Evolutionary conservation across 2,329 filamentous ascomycete genomes (phyloP).

Genomic region (Colletotrichum sp.): DNA sequence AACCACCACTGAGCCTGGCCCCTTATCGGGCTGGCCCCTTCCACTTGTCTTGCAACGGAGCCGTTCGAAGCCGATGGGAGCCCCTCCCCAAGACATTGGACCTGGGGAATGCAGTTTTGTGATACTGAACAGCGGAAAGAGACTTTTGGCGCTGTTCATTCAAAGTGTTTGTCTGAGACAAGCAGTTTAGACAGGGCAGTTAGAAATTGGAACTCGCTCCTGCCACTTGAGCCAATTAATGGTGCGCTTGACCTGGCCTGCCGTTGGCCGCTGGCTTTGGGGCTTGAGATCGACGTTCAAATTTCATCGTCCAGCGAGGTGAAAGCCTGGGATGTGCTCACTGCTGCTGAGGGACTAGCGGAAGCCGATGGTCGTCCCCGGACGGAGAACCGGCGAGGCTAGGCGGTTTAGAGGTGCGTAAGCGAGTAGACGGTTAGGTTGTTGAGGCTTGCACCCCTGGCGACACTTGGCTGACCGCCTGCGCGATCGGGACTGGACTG

Average conservation of each 20-base stretch:
- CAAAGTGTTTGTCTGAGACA: constrained; percentile 1
- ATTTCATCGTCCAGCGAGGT: not conserved
- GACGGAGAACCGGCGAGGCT: constrained; percentile 19
- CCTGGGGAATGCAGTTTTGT: constrained; percentile 1
- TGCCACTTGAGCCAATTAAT: not conserved
- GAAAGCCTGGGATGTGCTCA: not conserved
- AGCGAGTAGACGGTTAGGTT: constrained; percentile 20
- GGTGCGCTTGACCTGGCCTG: not conserved
- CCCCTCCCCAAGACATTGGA: not conserved
- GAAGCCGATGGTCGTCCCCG: constrained; percentile 13
- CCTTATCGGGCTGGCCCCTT: not conserved
- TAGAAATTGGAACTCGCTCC: not conserved
- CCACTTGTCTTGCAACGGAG: not conserved
- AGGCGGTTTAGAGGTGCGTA: constrained; percentile 19
- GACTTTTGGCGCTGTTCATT: constrained; percentile 5
- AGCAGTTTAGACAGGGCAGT: constrained; percentile 2
- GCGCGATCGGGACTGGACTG: not conserved
- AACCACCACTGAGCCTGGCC: not conserved
- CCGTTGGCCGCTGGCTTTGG: not conserved
- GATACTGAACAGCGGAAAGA: not conserved
- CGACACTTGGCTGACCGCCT: constrained; percentile 10
- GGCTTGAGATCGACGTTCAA: not conserved
- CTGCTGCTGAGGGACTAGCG: not conserved
- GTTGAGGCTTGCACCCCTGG: constrained; percentile 20
- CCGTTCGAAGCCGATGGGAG: not conserved